phyloP scores from a whole-genome alignment of 305 asterid species.

The Fraxinus baroniana region DNA sequence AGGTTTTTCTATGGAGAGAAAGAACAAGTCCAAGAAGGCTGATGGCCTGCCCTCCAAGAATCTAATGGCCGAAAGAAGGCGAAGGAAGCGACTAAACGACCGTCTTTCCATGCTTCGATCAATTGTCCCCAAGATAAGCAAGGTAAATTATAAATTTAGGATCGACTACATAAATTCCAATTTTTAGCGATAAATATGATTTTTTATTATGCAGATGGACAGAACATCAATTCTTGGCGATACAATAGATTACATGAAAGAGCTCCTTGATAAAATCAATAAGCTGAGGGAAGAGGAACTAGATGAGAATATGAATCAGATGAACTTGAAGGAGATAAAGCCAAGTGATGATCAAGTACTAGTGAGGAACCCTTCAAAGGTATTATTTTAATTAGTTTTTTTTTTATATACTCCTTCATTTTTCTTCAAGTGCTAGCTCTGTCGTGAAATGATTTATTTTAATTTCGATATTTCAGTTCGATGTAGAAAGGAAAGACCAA shows the following conservation, averaged over 20 bases:
- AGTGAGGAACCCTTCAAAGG: constrained; percentile 68
- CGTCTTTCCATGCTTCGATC: constrained; percentile 94
- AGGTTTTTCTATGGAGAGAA: constrained; percentile 35
- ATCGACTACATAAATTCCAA: not conserved
- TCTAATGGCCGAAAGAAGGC: constrained; percentile 84
- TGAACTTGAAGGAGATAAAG: constrained; percentile 42
- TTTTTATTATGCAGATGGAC: constrained; percentile 62
- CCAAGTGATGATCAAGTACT: constrained; percentile 43
- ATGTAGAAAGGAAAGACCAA: constrained; percentile 57
- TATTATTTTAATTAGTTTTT: constrained; percentile 3
- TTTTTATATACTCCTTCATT: too few species aligned
- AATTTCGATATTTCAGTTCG: constrained; percentile 44
- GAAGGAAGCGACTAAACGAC: constrained; percentile 76
- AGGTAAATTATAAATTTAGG: constrained; percentile 39
- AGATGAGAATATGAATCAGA: constrained; percentile 29
- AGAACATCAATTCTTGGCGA: constrained; percentile 89
- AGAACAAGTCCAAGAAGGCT: constrained; percentile 45
- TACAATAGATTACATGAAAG: constrained; percentile 80
- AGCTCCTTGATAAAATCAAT: constrained; percentile 64
- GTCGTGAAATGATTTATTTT: not conserved
- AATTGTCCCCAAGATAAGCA: constrained; percentile 86
- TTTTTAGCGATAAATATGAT: not conserved
- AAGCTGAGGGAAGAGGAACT: constrained; percentile 42
- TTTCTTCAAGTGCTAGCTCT: not conserved
- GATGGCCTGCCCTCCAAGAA: constrained; percentile 80